These are phyloP conservation scores for Eucalyptus erythrocorys DNA, from an alignment of 345 rosid genomes.

Conservation along the genomic window DNA sequence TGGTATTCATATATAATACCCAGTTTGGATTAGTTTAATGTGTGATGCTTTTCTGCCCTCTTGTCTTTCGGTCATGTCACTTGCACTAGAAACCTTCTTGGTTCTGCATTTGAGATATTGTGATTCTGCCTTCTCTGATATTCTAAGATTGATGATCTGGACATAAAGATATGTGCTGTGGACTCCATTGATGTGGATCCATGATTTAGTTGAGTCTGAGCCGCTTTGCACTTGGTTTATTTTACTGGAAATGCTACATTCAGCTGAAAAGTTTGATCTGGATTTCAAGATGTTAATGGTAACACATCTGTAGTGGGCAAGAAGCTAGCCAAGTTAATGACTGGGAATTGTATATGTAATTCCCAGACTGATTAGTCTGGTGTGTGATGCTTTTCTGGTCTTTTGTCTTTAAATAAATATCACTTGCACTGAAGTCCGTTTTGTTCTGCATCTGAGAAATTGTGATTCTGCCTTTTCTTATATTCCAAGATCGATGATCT, in stretches of 20 bases:
- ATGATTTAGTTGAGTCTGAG: background rate
- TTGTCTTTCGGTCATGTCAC: background rate
- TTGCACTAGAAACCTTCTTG: background rate
- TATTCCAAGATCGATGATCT: background rate
- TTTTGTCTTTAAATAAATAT: background rate
- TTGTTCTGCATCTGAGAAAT: background rate
- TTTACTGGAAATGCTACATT: background rate
- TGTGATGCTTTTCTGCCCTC: background rate
- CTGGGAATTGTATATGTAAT: background rate
- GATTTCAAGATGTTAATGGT: background rate
- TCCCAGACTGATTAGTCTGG: background rate
- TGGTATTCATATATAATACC: background rate
- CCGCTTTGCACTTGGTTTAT: background rate
- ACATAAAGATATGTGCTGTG: background rate
- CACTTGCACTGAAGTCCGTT: background rate
- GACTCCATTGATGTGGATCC: background rate
- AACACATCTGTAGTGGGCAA: background rate
- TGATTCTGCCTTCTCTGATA: background rate
- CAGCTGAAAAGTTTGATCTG: background rate
- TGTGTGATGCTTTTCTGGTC: background rate
- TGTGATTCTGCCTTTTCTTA: background rate
- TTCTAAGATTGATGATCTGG: background rate
- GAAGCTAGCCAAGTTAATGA: background rate
- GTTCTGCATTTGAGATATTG: background rate
- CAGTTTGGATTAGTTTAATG: background rate